phyloP scores from a whole-genome alignment of 805 yeast species.

The Kluyveromyces wickerhamii region DNA sequence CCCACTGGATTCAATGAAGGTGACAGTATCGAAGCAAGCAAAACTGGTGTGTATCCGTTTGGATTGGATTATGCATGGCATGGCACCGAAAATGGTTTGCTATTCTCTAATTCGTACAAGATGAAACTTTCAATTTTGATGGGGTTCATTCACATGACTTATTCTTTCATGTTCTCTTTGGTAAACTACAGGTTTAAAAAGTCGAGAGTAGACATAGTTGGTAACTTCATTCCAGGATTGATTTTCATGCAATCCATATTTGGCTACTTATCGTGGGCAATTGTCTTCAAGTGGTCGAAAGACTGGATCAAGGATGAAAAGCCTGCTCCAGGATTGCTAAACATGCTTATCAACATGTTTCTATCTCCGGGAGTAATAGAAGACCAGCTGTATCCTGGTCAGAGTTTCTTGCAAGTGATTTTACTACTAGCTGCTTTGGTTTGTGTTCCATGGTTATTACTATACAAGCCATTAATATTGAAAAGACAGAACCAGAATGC shows the following conservation, averaged over 20 bases:
- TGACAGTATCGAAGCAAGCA: conserved; percentile 57
- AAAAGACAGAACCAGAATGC: conserved; percentile 49
- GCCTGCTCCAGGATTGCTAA: conserved; percentile 88
- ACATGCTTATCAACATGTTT: conserved; percentile 94
- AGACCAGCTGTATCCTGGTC: conserved; percentile 75
- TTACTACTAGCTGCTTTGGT: conserved; percentile 68
- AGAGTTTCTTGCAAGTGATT: conserved; percentile 63
- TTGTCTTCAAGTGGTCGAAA: conserved; percentile 88
- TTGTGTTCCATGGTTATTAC: conserved; percentile 88
- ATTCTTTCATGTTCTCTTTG: conserved; percentile 76
- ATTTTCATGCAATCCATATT: conserved; percentile 94
- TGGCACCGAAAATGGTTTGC: conserved; percentile 84
- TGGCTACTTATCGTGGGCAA: conserved; percentile 81
- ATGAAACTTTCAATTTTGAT: conserved; percentile 92
- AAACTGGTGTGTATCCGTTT: conserved; percentile 63
- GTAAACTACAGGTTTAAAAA: conserved; percentile 68
- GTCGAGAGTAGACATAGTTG: conserved; percentile 72
- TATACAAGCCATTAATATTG: conserved; percentile 73
- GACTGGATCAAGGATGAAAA: conserved; percentile 76
- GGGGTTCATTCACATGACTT: conserved; percentile 94
- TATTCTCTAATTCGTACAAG: conserved; percentile 92
- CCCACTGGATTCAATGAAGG: conserved; percentile 67
- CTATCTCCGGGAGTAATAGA: conserved; percentile 84
- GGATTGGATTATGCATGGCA: conserved; percentile 97
- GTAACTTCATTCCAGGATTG: conserved; percentile 91